Evolutionary conservation across 1,139 yeast genomes (phyloP), one percentile per base, ranked within the genome.

Genomic region (Trichomonascaceae sp.): DNA sequence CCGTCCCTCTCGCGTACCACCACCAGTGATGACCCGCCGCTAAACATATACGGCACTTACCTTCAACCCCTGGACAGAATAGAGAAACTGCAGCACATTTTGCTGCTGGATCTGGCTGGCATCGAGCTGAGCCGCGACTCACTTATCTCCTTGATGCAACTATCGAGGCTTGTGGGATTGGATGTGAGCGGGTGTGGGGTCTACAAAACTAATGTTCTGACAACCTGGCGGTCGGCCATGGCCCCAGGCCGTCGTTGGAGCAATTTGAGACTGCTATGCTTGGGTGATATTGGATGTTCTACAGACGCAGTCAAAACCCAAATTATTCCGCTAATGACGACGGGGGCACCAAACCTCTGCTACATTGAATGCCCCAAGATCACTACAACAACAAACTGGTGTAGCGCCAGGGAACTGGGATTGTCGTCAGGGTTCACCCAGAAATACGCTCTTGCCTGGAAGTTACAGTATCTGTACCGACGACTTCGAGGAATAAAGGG

Each of bases 161-260:
- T 47, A 18, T 36, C 35, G 8, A 37, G 37, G 15, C 37, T 47
- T 4, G 42, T 35, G 9, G 52, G 45, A 8, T 37, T 47, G 26
- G 52, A 47, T 30, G 45, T 47, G 14, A 41, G 47, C 9, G 40
- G 38, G 3, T 27, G 35, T 16, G 37, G 37, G 6, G 35, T 18
- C 13, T 34, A 35, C 9, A 9, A 23, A n/a, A 20, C 37, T 31
- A 17, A 39, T 31, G 31, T 43, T 14, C 30, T 46, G 15, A 34
- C 42, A 25, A 32, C 40, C 17, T 47, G 51, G 51, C 30, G 35
- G n/a, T 36, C 44, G n/a, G 49, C 51, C 5, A 36, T 45, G 31
- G 36, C 33, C 15, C 35, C 37, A 16, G 46, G 46, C 5, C n/a
- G n/a, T n/a, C 36, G 38, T 14, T 46, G 49, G 50, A 18, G 16